These are phyloP conservation scores for Globisporangium splendens DNA, from an alignment of 352 stramenopile genomes.

Conservation along the genomic window DNA sequence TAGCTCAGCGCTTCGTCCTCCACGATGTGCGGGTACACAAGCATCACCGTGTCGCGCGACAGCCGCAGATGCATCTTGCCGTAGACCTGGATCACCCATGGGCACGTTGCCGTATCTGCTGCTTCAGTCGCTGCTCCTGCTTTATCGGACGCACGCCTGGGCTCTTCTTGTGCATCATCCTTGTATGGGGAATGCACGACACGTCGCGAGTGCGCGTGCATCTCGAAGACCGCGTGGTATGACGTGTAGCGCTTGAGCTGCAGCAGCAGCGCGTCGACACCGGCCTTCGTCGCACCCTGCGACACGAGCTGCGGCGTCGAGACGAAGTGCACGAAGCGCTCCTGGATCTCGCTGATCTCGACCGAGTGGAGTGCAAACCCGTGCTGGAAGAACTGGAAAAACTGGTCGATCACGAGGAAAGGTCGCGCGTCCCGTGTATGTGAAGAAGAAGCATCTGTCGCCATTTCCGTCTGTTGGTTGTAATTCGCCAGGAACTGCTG, in stretches of 20 bases:
- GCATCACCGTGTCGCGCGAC: slow-evolving; percentile 65
- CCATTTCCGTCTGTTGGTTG: slow-evolving; percentile 8
- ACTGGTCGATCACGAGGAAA: slow-evolving; percentile 43
- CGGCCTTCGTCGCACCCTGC: slow-evolving; percentile 28
- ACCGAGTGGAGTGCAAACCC: slow-evolving; percentile 67
- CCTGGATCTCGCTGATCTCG: slow-evolving; percentile 49
- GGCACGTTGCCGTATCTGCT: background rate
- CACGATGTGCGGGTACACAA: slow-evolving; percentile 66
- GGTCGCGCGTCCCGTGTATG: slow-evolving; percentile 15
- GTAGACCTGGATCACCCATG: slow-evolving; percentile 30
- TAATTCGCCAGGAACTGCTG: slow-evolving; percentile 38
- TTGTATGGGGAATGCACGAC: slow-evolving; percentile 25
- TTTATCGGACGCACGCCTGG: too few relatives aligned
- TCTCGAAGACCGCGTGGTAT: slow-evolving; percentile 55
- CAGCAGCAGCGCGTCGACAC: slow-evolving; percentile 47
- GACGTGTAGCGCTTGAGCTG: slow-evolving; percentile 73
- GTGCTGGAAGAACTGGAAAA: slow-evolving; percentile 44
- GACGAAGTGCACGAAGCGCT: slow-evolving; percentile 51
- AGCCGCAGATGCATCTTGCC: slow-evolving; percentile 46
- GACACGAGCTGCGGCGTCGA: slow-evolving; percentile 30
- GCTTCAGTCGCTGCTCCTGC: too few relatives aligned
- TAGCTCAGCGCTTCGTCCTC: slow-evolving; percentile 43
- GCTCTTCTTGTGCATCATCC: background rate
- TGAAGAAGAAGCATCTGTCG: background rate
- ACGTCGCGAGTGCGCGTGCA: slow-evolving; percentile 15